These are phyloP conservation scores for Penicillium soppii DNA, from an alignment of 495 filamentous ascomycete genomes.

Conservation along the genomic window DNA sequence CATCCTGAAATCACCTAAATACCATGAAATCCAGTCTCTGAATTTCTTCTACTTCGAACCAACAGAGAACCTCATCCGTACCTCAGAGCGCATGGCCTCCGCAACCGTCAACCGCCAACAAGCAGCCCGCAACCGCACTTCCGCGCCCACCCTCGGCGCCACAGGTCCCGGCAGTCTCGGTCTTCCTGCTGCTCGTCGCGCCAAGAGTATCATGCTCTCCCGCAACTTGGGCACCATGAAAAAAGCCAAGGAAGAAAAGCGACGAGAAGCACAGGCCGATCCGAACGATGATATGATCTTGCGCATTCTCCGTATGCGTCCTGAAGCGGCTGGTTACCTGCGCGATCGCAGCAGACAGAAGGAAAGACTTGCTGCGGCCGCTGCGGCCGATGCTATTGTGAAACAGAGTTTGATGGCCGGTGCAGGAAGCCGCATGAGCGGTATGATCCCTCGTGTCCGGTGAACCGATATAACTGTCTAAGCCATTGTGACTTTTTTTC, in stretches of 20 bases:
- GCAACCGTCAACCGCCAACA: constrained; percentile 80
- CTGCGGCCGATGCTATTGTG: constrained; percentile 93
- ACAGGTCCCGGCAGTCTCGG: constrained; percentile 66
- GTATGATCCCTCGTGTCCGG: constrained; percentile 42
- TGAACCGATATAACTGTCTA: constrained; percentile 3
- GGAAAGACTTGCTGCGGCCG: constrained; percentile 84
- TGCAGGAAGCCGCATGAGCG: constrained; percentile 60
- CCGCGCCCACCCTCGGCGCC: constrained; percentile 64
- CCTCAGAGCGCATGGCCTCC: constrained; percentile 90
- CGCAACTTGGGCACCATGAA: constrained; percentile 95
- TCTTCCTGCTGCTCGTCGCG: constrained; percentile 65
- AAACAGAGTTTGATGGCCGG: constrained; percentile 81
- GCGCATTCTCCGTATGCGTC: constrained; percentile 91
- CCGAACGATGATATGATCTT: constrained; percentile 98
- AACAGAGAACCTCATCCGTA: constrained; percentile 88
- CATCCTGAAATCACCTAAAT: constrained; percentile 94
- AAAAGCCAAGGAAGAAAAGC: constrained; percentile 92
- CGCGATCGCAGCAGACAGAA: constrained; percentile 90
- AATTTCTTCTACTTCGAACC: constrained; percentile 98
- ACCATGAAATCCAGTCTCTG: constrained; percentile 90
- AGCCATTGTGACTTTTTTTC: neutral
- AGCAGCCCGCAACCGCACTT: constrained; percentile 63
- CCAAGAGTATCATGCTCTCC: constrained; percentile 93
- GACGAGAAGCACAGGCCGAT: constrained; percentile 92
- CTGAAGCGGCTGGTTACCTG: constrained; percentile 88